A percentile compares a stretch with the other conserved stretches of the same genome.
Evolutionary conservation across 2,329 filamentous ascomycete species (phyloP).

Genomic region (Aspergillus uvarum): DNA sequence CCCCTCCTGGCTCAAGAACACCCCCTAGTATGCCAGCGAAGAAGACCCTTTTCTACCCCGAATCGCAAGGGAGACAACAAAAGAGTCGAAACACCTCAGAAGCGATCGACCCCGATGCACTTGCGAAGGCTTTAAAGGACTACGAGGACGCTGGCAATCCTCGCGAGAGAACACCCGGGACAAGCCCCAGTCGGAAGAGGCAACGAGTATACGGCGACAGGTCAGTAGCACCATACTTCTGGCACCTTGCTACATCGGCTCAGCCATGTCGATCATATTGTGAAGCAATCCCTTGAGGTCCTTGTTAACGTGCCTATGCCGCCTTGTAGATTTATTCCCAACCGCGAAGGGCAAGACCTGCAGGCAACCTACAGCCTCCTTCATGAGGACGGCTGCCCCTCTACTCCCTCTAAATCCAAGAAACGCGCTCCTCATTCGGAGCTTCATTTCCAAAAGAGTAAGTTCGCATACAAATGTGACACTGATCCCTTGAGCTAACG

Average conservation of each 20-base stretch:
- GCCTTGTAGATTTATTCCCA: conserved; percentile 80
- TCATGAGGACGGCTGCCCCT: conserved; percentile 88
- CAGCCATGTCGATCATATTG: not conserved
- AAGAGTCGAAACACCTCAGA: conserved; percentile 44
- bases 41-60: conserved; percentile 46
- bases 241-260: not conserved
- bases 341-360: conserved; percentile 86
- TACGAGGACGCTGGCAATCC: conserved; percentile 60
- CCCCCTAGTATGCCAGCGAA: conserved; percentile 54
- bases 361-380: conserved; percentile 89
- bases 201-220: conserved; percentile 65
- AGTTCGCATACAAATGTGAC: conserved; percentile 32
- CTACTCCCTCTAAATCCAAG: conserved; percentile 81
- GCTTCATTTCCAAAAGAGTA: conserved; percentile 90
- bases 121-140: conserved; percentile 62
- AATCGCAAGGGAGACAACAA: conserved; percentile 26
- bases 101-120: conserved; percentile 58
- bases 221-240: conserved; percentile 43
- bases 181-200: conserved; percentile 67
- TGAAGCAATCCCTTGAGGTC: not conserved
- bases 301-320: conserved; percentile 15
- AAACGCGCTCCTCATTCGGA: conserved; percentile 85
- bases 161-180: conserved; percentile 61
- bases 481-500: not conserved
- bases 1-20: conserved; percentile 61